phyloP scores from a whole-genome alignment of 768 basidiomycete genomes.

The Suillus plorans region DNA sequence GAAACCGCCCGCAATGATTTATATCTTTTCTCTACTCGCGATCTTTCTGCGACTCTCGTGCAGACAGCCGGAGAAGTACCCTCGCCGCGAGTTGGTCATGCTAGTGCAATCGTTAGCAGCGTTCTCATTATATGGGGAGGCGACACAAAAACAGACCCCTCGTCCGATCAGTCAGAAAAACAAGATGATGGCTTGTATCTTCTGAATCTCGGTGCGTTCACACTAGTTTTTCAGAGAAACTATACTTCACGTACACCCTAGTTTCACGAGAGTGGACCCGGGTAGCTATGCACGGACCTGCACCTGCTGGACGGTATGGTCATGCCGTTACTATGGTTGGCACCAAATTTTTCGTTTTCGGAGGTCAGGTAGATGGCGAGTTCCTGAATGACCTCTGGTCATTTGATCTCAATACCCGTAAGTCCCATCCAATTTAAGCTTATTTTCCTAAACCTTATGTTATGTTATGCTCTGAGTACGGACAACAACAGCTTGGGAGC shows the following conservation, averaged over 20 bases:
- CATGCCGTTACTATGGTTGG: slow-evolving; percentile 94
- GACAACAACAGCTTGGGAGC: slow-evolving; percentile 82
- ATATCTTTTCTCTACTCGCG: slow-evolving; percentile 82
- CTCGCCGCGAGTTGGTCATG: slow-evolving; percentile 91
- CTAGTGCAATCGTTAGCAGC: slow-evolving; percentile 91
- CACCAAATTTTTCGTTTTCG: slow-evolving; percentile 92
- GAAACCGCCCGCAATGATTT: slow-evolving; percentile 91
- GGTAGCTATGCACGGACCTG: slow-evolving; percentile 71
- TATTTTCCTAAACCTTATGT: slow-evolving; percentile 6
- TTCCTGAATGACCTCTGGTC: slow-evolving; percentile 96
- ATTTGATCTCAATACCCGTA: slow-evolving; percentile 93
- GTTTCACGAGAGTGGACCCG: slow-evolving; percentile 95
- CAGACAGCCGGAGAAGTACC: slow-evolving; percentile 91
- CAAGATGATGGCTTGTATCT: slow-evolving; percentile 95
- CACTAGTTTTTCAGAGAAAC: background rate
- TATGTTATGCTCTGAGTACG: slow-evolving; percentile 54
- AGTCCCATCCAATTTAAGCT: slow-evolving; percentile 29
- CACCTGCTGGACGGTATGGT: slow-evolving; percentile 90
- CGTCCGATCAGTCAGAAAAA: slow-evolving; percentile 60
- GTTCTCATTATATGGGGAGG: slow-evolving; percentile 98
- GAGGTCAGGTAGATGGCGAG: slow-evolving; percentile 92
- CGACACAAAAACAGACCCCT: slow-evolving; percentile 83
- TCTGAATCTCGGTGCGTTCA: slow-evolving; percentile 80
- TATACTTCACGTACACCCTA: slow-evolving; percentile 30
- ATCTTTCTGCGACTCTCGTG: slow-evolving; percentile 76